Percentiles rank a stretch among this genome's conserved stretches.
These are phyloP conservation scores for Vitis hybrid DNA, from an alignment of 177 flowering plant species.

Conservation along the genomic window DNA sequence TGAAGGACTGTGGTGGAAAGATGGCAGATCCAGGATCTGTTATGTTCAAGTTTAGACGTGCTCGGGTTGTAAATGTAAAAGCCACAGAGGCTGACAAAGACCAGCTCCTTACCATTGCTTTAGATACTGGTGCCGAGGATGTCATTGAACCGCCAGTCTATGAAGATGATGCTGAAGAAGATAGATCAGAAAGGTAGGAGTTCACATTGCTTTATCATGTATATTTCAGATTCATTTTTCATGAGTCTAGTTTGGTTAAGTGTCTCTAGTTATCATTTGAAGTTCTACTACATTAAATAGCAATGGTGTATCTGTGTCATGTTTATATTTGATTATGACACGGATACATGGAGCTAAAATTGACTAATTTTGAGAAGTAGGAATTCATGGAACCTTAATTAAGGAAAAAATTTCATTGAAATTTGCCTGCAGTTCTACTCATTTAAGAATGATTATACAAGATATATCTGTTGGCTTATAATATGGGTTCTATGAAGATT, in stretches of 20 bases:
- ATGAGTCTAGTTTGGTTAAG: not conserved
- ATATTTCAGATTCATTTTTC: not conserved
- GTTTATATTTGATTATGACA: too few species aligned
- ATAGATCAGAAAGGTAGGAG: slow-evolving; percentile 62
- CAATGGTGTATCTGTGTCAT: not conserved
- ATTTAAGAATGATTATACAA: too few species aligned
- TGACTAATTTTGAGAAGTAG: too few species aligned
- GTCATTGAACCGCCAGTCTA: slow-evolving; percentile 77
- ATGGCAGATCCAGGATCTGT: slow-evolving; percentile 99
- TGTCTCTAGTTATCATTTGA: not conserved
- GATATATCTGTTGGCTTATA: too few species aligned
- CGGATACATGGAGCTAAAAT: too few species aligned
- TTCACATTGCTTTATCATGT: not conserved
- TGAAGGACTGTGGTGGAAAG: slow-evolving; percentile 90
- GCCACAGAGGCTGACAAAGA: slow-evolving; percentile 79
- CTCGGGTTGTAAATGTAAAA: slow-evolving; percentile 75
- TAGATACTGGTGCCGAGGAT: slow-evolving; percentile 99
- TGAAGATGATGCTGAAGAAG: slow-evolving; percentile 82
- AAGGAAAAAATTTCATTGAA: too few species aligned
- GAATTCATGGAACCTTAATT: too few species aligned
- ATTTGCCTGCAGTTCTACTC: too few species aligned
- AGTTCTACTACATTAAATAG: not conserved
- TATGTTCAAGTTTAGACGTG: slow-evolving; percentile 87
- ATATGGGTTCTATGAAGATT: too few species aligned
- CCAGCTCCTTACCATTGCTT: slow-evolving; percentile 72